phyloP scores from a whole-genome alignment of 371 early-diverging fungal species.

The Massospora cicadina region DNA sequence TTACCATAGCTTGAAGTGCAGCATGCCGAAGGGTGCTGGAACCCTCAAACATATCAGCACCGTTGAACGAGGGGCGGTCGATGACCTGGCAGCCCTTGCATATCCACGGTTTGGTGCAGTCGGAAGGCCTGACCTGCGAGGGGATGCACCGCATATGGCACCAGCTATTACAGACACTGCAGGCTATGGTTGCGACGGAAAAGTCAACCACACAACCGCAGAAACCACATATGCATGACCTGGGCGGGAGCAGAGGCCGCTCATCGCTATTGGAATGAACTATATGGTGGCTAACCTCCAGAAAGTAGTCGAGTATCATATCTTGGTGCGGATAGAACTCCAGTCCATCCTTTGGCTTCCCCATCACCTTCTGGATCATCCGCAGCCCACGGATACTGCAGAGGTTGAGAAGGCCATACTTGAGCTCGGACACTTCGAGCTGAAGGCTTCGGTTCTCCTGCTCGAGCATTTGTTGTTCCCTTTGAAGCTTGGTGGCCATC shows the following conservation, averaged over 20 bases:
- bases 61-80: neutral
- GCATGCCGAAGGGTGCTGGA: too few species aligned
- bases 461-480: constrained; percentile 6
- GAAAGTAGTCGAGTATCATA: constrained; percentile 7
- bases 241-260: neutral
- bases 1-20: too few species aligned
- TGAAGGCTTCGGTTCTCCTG: constrained; percentile 6
- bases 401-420: constrained; percentile 9
- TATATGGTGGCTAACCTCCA: constrained; percentile 3
- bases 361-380: constrained; percentile 10
- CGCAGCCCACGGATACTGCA: constrained; percentile 5
- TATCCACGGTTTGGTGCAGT: constrained; percentile 1
- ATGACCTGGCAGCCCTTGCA: neutral
- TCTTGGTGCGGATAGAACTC: constrained; percentile 11
- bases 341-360: constrained; percentile 8
- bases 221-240: constrained; percentile 7
- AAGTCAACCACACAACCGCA: constrained; percentile 8
- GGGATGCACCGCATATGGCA: constrained; percentile 9
- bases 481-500: constrained; percentile 6
- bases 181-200: neutral
- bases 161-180: constrained; percentile 10
- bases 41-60: too few species aligned
- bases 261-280: neutral
- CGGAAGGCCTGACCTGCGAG: neutral
- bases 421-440: constrained; percentile 9